phyloP scores from a whole-genome alignment of 1,139 yeast species.

The Torulaspora globosa region DNA sequence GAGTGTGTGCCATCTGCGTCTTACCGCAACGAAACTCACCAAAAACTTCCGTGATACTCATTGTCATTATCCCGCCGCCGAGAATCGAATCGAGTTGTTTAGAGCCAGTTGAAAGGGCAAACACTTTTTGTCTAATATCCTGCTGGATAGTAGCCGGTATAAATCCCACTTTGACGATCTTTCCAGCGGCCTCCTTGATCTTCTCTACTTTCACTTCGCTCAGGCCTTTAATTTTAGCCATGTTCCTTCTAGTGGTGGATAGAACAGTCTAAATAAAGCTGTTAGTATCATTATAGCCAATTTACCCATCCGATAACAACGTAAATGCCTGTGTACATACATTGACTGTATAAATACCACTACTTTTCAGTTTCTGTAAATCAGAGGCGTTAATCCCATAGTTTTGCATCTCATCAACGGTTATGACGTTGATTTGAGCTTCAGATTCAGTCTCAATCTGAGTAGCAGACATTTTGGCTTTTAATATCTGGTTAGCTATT shows the following conservation, averaged over 20 bases:
- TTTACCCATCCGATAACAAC: no score
- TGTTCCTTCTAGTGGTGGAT: conserved; percentile 51
- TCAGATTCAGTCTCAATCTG: conserved; percentile 21
- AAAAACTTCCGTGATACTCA: conserved; percentile 60
- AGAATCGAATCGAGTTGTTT: conserved; percentile 50
- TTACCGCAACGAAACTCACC: conserved; percentile 63
- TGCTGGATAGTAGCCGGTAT: conserved; percentile 53
- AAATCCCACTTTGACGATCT: conserved; percentile 48
- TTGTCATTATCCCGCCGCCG: conserved; percentile 58
- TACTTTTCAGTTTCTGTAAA: conserved; percentile 48
- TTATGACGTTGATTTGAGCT: conserved; percentile 31
- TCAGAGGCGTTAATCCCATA: conserved; percentile 59
- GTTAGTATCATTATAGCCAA: conserved; percentile 8
- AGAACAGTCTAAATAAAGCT: conserved; percentile 42
- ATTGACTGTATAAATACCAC: conserved; percentile 53
- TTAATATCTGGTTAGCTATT: background rate
- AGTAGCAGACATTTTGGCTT: conserved; percentile 18
- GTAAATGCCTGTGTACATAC: conserved; percentile 35
- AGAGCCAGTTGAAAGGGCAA: conserved; percentile 51
- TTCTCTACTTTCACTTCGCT: conserved; percentile 59
- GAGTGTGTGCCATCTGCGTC: conserved; percentile 56
- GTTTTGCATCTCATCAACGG: conserved; percentile 52
- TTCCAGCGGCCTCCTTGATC: conserved; percentile 58
- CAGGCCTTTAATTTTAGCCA: conserved; percentile 51
- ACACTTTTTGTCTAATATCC: conserved; percentile 46